Percentiles rank a stretch among this genome's conserved stretches.
These are phyloP conservation scores for Ophiostoma australiae DNA, from an alignment of 2,329 filamentous ascomycete genomes.

Conservation along the genomic window DNA sequence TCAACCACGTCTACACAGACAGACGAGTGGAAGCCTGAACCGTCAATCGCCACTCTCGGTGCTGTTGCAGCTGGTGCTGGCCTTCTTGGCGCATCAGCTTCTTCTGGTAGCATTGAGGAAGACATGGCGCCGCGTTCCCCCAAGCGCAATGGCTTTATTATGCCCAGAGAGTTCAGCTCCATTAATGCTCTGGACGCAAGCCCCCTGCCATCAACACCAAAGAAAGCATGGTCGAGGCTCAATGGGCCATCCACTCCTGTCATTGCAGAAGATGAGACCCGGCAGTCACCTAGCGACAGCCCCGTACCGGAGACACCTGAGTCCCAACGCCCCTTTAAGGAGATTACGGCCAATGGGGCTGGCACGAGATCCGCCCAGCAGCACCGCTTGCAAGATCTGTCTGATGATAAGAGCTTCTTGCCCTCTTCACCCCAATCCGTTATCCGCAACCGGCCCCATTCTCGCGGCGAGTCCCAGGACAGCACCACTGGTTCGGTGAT, in stretches of 20 bases:
- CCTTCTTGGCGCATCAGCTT: conserved; percentile 11
- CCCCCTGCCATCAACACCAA: conserved; percentile 37
- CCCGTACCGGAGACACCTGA: conserved; percentile 46
- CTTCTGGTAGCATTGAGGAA: conserved; percentile 34
- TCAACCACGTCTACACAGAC: conserved; percentile 24
- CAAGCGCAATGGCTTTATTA: conserved; percentile 52
- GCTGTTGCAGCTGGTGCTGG: conserved; percentile 12
- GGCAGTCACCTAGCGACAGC: conserved; percentile 46
- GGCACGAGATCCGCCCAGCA: conserved; percentile 23
- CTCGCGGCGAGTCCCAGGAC: conserved; percentile 44
- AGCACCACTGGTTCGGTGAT: conserved; percentile 44
- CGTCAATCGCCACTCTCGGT: conserved; percentile 36
- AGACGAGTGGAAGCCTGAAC: conserved; percentile 25
- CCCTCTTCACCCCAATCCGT: conserved; percentile 1
- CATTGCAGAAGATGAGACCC: conserved; percentile 62
- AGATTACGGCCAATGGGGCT: conserved; percentile 56
- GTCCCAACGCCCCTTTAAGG: conserved; percentile 55
- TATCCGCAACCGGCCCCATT: conserved; percentile 28
- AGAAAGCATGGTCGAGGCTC: conserved; percentile 41
- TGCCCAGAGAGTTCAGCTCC: conserved; percentile 43
- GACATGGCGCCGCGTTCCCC: conserved; percentile 39
- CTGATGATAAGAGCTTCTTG: conserved; percentile 11
- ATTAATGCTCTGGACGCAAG: conserved; percentile 8
- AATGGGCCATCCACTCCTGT: conserved; percentile 40
- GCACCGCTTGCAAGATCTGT: neutral